Conservation (phyloP, 2,329 filamentous ascomycete species). For the Neoscytalidium dimidiatum region DNA sequence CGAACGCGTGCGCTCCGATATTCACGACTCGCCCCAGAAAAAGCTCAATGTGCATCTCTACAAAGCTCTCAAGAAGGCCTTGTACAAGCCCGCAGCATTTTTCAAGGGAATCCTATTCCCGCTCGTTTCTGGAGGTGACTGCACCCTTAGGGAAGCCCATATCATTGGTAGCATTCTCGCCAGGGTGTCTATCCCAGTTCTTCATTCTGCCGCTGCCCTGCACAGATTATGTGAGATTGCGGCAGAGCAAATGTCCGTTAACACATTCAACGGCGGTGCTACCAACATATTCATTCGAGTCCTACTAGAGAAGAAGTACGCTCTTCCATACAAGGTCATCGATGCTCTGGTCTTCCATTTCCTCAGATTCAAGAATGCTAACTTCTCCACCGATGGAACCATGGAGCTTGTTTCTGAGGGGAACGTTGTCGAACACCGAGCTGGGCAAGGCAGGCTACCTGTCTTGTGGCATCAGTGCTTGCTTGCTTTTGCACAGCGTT, state of each 20-base stretch:
- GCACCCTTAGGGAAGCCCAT: constrained; percentile 86
- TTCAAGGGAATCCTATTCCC: constrained; percentile 97
- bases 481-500: constrained; percentile 88
- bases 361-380: constrained; percentile 76
- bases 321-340: constrained; percentile 89
- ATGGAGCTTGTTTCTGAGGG: constrained; percentile 21
- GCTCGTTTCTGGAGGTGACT: constrained; percentile 80
- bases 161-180: constrained; percentile 87
- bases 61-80: constrained; percentile 85
- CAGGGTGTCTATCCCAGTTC: constrained; percentile 81
- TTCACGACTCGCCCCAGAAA: constrained; percentile 73
- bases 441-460: constrained; percentile 68
- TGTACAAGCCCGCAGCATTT: constrained; percentile 93
- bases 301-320: constrained; percentile 95
- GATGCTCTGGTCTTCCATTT: constrained; percentile 97
- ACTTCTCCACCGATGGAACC: constrained; percentile 55
- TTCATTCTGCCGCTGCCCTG: constrained; percentile 89
- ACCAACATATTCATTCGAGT: constrained; percentile 95
- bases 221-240: constrained; percentile 93
- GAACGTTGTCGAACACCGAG: constrained; percentile 35
- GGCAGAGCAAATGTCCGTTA: constrained; percentile 80
- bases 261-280: constrained; percentile 83
- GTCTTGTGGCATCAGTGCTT: constrained; percentile 97
- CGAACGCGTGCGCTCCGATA: constrained; percentile 89
- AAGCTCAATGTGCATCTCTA: constrained; percentile 96